Conservation (phyloP, 2,329 filamentous ascomycete genomes). For the Monosporascus sp. region DNA sequence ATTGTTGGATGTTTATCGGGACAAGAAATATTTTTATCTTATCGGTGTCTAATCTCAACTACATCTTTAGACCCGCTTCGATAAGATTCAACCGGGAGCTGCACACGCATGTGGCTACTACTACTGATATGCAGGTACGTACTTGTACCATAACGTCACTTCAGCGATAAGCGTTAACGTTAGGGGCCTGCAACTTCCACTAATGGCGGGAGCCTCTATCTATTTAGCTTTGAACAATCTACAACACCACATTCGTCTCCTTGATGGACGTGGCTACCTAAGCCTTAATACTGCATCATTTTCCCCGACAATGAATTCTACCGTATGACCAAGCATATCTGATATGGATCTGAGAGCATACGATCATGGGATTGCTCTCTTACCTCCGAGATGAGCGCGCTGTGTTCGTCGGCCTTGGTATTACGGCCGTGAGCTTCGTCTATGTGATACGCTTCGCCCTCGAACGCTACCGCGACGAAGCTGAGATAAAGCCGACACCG, state of each 20-base stretch:
- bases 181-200: too few species aligned
- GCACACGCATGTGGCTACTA: background rate
- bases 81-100: background rate
- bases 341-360: conserved; percentile 1
- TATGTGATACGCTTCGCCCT: conserved; percentile 55
- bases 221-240: too few species aligned
- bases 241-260: too few species aligned
- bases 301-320: too few species aligned
- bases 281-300: too few species aligned
- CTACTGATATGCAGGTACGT: background rate
- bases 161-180: background rate
- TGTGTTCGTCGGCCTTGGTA: conserved; percentile 46
- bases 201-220: too few species aligned
- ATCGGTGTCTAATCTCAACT: background rate
- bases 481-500: conserved; percentile 59
- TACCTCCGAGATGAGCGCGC: conserved; percentile 46
- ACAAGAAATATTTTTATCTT: background rate
- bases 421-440: conserved; percentile 55
- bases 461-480: conserved; percentile 54
- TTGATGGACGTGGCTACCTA: too few species aligned
- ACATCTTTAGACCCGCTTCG: too few species aligned
- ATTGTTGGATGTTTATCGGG: background rate
- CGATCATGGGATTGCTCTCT: conserved; percentile 34
- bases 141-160: background rate
- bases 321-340: background rate